Evolutionary conservation across 345 rosid species (phyloP).

Genomic region (Toxicodendron radicans): DNA sequence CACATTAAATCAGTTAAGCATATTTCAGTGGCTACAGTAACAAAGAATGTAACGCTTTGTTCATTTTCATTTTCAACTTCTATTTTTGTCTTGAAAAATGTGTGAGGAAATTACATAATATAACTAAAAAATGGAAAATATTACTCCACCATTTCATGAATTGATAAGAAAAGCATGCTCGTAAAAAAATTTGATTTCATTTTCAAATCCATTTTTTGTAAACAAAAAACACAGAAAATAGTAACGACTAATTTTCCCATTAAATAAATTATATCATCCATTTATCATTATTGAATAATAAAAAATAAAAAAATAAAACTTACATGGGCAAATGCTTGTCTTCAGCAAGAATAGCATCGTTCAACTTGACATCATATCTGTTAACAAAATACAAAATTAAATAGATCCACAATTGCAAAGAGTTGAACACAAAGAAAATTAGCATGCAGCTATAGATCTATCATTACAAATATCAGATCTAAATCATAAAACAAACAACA

Average conservation of each 20-base stretch:
- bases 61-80: no score
- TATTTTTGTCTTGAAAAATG: no score
- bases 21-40: background rate
- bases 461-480: background rate
- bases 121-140: no score
- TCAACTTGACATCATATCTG: conserved; percentile 83
- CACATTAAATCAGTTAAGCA: conserved; percentile 8
- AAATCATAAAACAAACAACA: background rate
- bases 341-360: conserved; percentile 93
- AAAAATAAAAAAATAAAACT: conserved; percentile 20
- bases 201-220: no score
- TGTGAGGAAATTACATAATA: no score
- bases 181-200: no score
- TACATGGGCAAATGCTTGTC: conserved; percentile 94
- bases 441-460: background rate
- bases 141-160: no score
- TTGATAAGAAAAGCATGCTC: no score
- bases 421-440: background rate
- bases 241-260: background rate
- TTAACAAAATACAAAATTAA: background rate
- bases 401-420: background rate
- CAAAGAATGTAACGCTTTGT: background rate
- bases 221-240: no score
- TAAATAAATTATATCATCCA: background rate
- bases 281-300: background rate